Evolutionary conservation across 345 rosid genomes (phyloP), one percentile per base, ranked within the genome.

Genomic region (Bruguiera sexangula): DNA sequence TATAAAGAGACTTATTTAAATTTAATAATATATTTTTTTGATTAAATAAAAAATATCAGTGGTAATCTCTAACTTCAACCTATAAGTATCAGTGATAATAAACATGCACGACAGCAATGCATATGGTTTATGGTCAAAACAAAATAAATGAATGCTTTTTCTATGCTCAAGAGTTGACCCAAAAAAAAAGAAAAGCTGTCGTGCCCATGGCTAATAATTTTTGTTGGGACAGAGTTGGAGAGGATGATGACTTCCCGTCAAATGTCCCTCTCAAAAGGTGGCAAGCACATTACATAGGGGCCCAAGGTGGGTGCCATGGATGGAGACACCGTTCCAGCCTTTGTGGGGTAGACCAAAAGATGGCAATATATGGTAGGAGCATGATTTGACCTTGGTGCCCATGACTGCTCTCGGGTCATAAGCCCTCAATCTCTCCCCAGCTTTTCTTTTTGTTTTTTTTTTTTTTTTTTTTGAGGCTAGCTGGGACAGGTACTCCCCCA

Each of bases 241-340:
- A 22, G 60, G 24, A 24, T 24, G 0, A 3, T 10, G 24, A 56
- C 60, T 22, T 56, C 24, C 60, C 29, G 24, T 56, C 18, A 27
- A 56, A 15, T 22, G 16, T 24, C 60, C 1, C 60, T 4, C 26
- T 13, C 36, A 37, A 59, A 43, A 31, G 50, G 48, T 66, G 70
- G 60, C 52, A 59, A 51, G 51, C 65, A 58, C 53, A n/a, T 8
- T 59, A 10, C 2, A 11, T 10, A 34, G 18, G 68, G 68, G 30
- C 68, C 55, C 3, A 39, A 2, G 10, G 9, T 56, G 64, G 54
- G n/a, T 37, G 63, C 39, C 63, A 30, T 32, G 69, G 39, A 31
- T 51, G 5, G 20, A 26, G 70, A 65, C 69, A 65, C 31, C 26
- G 15, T 50, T 65, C 76, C 66, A 59, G 50, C 53, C 51, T 72